Base-by-base conservation (phyloP, 768 basidiomycete genomes). In the Rhodotorula graminis region DNA sequence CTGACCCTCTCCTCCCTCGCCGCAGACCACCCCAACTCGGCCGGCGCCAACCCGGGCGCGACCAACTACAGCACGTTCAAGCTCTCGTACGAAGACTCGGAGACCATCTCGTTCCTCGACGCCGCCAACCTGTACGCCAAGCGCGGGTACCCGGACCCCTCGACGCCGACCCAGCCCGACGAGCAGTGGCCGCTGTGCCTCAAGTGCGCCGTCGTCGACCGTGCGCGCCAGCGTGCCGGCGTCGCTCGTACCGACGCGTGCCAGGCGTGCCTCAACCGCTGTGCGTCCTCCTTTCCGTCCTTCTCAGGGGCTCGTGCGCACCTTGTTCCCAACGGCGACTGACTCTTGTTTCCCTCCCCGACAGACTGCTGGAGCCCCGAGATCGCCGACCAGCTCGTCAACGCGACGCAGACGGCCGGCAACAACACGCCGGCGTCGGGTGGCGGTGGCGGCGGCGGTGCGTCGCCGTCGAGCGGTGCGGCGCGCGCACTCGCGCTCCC, bases 151-250 rank as follows among this genome's bases (percentile, higher is more conserved):
- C 69, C 80, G 10, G 21, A 29, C 44, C 27, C 60, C 21, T 14
- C 27, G 25, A 42, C 40, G 37, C 42, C 60, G 8, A 29, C 12
- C 8, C 27, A 27, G n/a, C 60, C 87, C 44, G 90, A 88, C 69
- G 78, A 82, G 6, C 77, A 85, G 64, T 89, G 84, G 83, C 84
- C 87, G 6, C 84, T 83, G 52, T 92, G 91, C 76, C 82, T 93
- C 31, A 86, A 86, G 78, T 89, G 91, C 79, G 91, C 85, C 71
- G 85, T 83, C 75, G 86, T 82, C 84, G 88, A 87, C 61, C 82
- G 85, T 29, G 83, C 83, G 16, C 79, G 84, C 31, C 53, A 60
- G 44, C 52, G 72, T 8, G 65, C 64, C 27, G 55, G 42, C 19
- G 2, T 73, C 18, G 58, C 37, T 18, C 64, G 74, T 10, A 49